Conservation (phyloP, 2,329 filamentous ascomycete species). For the Verticillium isaacii region DNA sequence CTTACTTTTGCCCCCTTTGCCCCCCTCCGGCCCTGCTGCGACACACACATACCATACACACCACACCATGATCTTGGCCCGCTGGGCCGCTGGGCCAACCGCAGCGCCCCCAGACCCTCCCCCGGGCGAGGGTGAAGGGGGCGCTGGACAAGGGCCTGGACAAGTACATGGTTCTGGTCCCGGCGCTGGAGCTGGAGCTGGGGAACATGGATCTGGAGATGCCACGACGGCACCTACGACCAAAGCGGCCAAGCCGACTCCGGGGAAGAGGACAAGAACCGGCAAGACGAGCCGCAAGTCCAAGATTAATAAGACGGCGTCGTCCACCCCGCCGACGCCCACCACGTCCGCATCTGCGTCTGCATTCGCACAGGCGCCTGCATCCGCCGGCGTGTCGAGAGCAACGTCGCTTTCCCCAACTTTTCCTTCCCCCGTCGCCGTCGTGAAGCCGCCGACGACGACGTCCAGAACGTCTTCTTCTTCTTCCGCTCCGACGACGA, state of each 20-base stretch:
- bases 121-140: constrained; percentile 4
- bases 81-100: constrained; percentile 14
- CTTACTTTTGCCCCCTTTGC: too few species aligned
- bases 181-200: neutral
- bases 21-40: neutral
- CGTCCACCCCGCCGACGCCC: neutral
- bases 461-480: neutral
- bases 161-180: neutral
- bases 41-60: neutral
- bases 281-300: constrained; percentile 8
- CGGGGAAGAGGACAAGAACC: constrained; percentile 10
- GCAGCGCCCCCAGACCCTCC: constrained; percentile 10
- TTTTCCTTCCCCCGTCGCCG: neutral
- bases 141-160: neutral
- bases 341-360: neutral
- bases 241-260: constrained; percentile 3
- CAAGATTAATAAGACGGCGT: constrained; percentile 8
- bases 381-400: neutral
- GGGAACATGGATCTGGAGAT: neutral
- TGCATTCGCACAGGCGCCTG: neutral
- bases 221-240: neutral
- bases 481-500: constrained; percentile 1
- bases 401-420: neutral
- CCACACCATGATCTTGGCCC: constrained; percentile 12
- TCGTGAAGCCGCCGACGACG: neutral